Evolutionary conservation across 176 grass and related monocot genomes (phyloP).

Genomic region (Carex parvula): DNA sequence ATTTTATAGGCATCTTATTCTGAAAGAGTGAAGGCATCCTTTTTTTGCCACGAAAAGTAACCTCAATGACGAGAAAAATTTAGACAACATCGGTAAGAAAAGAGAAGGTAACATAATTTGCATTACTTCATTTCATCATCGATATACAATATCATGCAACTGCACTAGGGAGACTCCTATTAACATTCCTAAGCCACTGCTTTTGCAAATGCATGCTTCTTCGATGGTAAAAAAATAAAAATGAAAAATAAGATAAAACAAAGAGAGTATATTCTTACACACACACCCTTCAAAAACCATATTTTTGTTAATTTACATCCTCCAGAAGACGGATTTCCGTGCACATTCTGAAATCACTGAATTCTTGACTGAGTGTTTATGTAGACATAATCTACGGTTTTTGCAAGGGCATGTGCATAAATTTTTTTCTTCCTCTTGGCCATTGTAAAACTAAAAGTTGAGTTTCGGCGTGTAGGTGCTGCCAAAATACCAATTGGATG

Average conservation of each 20-base stretch:
- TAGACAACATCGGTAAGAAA: neutral
- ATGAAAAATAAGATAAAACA: neutral
- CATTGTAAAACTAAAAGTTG: conserved; percentile 10
- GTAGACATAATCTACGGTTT: neutral
- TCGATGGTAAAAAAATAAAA: neutral
- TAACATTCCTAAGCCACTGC: conserved; percentile 9
- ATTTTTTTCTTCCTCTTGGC: neutral
- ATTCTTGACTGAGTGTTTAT: neutral
- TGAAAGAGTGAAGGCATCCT: neutral
- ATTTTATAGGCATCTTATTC: neutral
- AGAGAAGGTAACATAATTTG: neutral
- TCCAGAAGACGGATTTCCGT: conserved; percentile 13
- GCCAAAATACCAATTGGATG: conserved; percentile 49
- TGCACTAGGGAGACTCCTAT: conserved; percentile 7
- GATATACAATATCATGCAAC: neutral
- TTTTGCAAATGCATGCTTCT: neutral
- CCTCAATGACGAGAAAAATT: neutral
- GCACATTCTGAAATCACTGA: conserved; percentile 11
- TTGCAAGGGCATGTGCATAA: neutral
- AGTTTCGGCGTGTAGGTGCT: conserved; percentile 22
- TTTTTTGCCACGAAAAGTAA: neutral
- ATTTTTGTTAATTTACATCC: neutral
- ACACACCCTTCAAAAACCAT: neutral
- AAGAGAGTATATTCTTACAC: neutral
- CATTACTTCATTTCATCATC: neutral